Conservation (phyloP, 2,329 filamentous ascomycete genomes). For the Aspergillus sp. region DNA sequence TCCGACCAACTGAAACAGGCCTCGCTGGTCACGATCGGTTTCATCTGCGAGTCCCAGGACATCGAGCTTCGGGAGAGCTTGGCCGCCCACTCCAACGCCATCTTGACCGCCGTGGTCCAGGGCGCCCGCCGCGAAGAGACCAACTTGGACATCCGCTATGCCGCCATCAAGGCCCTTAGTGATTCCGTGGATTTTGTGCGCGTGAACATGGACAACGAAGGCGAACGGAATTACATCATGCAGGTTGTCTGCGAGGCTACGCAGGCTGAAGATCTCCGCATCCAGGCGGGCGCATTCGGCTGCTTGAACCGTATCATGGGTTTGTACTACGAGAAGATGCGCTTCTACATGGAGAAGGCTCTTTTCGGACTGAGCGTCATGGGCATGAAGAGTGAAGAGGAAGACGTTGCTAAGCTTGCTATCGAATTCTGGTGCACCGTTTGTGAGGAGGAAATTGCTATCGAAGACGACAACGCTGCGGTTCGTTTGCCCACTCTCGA, state of each 20-base stretch:
- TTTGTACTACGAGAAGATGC: slow-evolving; percentile 99
- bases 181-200: slow-evolving; percentile 97
- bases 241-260: slow-evolving; percentile 99
- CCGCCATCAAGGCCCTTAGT: slow-evolving; percentile 89
- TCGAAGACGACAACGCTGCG: slow-evolving; percentile 93
- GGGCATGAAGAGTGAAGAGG: slow-evolving; percentile 97
- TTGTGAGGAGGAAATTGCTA: slow-evolving; percentile 96
- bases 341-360: slow-evolving; percentile 99
- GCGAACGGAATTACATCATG: slow-evolving; percentile 99
- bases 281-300: slow-evolving; percentile 94
- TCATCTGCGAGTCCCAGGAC: slow-evolving; percentile 96
- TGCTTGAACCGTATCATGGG: slow-evolving; percentile 98
- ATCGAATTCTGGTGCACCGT: slow-evolving; percentile 99
- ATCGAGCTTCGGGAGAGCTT: slow-evolving; percentile 77
- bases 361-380: slow-evolving; percentile 95
- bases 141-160: slow-evolving; percentile 84
- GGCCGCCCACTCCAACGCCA: slow-evolving; percentile 89
- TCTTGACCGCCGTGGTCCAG: slow-evolving; percentile 95
- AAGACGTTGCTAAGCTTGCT: slow-evolving; percentile 96
- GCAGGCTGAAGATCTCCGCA: slow-evolving; percentile 83
- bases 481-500: slow-evolving; percentile 46
- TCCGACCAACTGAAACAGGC: slow-evolving; percentile 88
- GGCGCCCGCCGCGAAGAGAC: slow-evolving; percentile 95
- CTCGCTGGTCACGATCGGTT: slow-evolving; percentile 93
- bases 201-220: slow-evolving; percentile 98